Base-by-base conservation (phyloP, 495 filamentous ascomycete genomes). In the Melanomma pulvis-pyrius region DNA sequence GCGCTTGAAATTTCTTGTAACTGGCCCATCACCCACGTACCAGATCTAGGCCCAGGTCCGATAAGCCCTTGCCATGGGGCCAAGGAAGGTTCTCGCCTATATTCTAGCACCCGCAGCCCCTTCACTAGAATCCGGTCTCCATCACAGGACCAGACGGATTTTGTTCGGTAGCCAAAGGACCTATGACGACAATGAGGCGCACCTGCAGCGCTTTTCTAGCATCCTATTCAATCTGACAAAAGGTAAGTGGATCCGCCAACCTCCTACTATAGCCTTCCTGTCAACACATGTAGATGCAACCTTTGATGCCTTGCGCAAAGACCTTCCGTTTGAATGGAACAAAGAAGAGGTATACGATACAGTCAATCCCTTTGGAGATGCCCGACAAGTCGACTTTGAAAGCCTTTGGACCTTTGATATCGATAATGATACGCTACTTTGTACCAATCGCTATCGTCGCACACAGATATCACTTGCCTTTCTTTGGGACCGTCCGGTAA, bases 81-180 rank as follows among this genome's bases (percentile, higher is more conserved):
- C n/a, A n/a, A n/a, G n/a, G n/a, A n/a, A n/a, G n/a, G 48, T 63
- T 53, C 59, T 63, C n/a, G 59, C 59, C 59, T 54, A 63, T 63
- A 47, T 63, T 30, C 53, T 47, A 28, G 47, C 46, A 25, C 29
- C 59, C 26, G 28, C 53, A 19, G 32, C 47, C 47, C 17, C 26
- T 46, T 63, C 48, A 47, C 59, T 21, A 63, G 59, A 63, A 54
- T 46, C 53, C 48, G 25, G 24, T 46, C 13, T 24, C 17, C 48
- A 54, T 63, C 21, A 63, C 29, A 52, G 46, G 21, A 25, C 47
- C 53, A 63, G 24, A 24, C 59, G 59, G 9, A 63, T 63, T 29
- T 15, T 63, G 2, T 39, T 63, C 19, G 59, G 59, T 25, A 53
- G 19, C 47, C 59, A 47, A 53, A 63, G 8, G 17, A 34, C 59